These are phyloP conservation scores for Wickerhamomyces rabaulensis DNA, from an alignment of 805 yeast genomes.

Conservation along the genomic window DNA sequence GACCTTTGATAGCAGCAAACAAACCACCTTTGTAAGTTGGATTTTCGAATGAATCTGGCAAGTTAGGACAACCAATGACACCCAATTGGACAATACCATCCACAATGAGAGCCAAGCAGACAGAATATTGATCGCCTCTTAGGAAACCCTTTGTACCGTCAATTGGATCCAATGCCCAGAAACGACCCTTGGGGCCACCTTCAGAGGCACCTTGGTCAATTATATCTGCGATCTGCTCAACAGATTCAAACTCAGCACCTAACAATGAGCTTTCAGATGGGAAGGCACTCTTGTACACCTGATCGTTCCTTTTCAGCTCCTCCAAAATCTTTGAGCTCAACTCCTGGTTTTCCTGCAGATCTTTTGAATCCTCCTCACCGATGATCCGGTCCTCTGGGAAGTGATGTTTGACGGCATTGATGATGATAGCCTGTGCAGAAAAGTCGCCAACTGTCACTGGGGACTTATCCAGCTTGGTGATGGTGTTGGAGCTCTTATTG, in stretches of 20 bases:
- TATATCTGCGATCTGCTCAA: conserved; percentile 50
- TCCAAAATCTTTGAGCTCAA: conserved; percentile 53
- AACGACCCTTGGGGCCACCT: conserved; percentile 77
- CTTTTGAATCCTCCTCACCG: conserved; percentile 87
- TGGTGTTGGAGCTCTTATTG: conserved; percentile 44
- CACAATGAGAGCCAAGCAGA: conserved; percentile 84
- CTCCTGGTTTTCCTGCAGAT: conserved; percentile 46
- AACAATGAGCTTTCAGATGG: conserved; percentile 9
- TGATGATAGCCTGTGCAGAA: conserved; percentile 91
- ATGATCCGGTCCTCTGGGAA: conserved; percentile 86
- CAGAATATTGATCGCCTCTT: conserved; percentile 95
- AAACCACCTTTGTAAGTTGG: conserved; percentile 58
- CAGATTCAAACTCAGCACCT: conserved; percentile 36
- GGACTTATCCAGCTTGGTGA: conserved; percentile 81
- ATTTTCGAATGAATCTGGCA: conserved; percentile 39
- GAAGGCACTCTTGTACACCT: conserved; percentile 30
- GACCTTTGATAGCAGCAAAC: conserved; percentile 61
- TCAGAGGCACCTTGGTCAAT: conserved; percentile 76
- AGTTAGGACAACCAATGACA: conserved; percentile 94
- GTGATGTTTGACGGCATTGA: conserved; percentile 69
- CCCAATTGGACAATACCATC: conserved; percentile 85
- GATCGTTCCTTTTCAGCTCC: conserved; percentile 52
- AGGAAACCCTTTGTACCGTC: conserved; percentile 97
- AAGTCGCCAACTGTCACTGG: conserved; percentile 97
- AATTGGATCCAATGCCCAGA: conserved; percentile 98